Percentiles rank a stretch among this genome's conserved stretches.
Evolutionary conservation across 116 monocot species (phyloP).

Genomic region (Dioscorea cayenensis): DNA sequence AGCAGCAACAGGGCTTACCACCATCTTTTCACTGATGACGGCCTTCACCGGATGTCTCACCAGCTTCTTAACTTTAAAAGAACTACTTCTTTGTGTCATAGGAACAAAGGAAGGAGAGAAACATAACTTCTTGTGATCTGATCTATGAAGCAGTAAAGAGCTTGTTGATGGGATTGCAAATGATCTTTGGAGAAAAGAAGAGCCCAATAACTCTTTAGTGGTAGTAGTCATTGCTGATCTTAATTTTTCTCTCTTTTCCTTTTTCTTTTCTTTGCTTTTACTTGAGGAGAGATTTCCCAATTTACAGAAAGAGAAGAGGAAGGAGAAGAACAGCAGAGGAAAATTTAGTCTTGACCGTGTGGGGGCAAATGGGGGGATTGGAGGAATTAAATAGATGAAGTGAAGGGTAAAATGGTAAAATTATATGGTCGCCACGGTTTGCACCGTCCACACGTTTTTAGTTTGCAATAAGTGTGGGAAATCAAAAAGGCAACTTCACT

Average conservation of each 20-base stretch:
- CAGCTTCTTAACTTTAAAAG: not conserved
- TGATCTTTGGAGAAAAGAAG: slow-evolving; percentile 11
- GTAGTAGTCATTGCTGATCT: slow-evolving; percentile 16
- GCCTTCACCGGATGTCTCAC: slow-evolving; percentile 7
- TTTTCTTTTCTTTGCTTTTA: not conserved
- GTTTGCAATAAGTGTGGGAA: not conserved
- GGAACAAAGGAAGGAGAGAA: not conserved
- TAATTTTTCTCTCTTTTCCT: no score
- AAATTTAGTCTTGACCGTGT: not conserved
- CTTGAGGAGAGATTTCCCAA: not conserved
- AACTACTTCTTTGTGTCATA: slow-evolving; percentile 6
- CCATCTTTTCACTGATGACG: slow-evolving; percentile 22
- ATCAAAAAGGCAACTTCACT: not conserved
- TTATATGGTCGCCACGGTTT: not conserved
- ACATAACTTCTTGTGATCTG: slow-evolving; percentile 3
- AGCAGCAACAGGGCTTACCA: not conserved
- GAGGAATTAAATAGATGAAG: not conserved
- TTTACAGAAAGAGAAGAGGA: not conserved
- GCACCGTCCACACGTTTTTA: slow-evolving; percentile 9
- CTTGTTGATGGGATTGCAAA: not conserved
- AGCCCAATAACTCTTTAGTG: slow-evolving; percentile 7
- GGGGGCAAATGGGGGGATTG: not conserved
- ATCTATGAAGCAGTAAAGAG: slow-evolving; percentile 1
- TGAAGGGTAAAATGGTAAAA: not conserved
- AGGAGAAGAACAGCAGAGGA: not conserved